phyloP scores from a whole-genome alignment of 2,329 filamentous ascomycete species.

The Botrytis squamosa region DNA sequence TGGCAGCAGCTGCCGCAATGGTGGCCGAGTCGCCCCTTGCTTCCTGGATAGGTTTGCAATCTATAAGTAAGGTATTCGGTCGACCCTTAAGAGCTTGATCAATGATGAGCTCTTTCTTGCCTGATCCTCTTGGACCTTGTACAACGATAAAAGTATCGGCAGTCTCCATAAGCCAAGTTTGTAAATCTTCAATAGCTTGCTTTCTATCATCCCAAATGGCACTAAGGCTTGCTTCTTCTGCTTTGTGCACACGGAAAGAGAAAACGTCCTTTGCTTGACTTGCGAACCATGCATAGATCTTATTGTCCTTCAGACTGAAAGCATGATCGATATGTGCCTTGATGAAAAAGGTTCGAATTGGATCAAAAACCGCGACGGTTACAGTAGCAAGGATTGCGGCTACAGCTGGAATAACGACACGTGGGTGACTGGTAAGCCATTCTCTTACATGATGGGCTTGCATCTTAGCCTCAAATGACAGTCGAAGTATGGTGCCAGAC shows the following conservation, averaged over 20 bases:
- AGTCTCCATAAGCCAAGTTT: conserved; percentile 83
- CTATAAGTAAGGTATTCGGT: conserved; percentile 77
- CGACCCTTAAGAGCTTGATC: conserved; percentile 77
- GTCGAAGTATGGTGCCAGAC: conserved; percentile 70
- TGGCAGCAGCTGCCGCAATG: conserved; percentile 74
- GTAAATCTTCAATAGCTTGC: conserved; percentile 76
- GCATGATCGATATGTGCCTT: conserved; percentile 80
- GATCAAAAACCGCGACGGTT: conserved; percentile 89
- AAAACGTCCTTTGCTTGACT: conserved; percentile 67
- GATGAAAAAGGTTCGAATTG: conserved; percentile 90
- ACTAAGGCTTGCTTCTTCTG: conserved; percentile 67
- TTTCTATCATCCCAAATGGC: conserved; percentile 63
- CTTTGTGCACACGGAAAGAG: conserved; percentile 54
- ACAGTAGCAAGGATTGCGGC: conserved; percentile 79
- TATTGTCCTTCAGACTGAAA: conserved; percentile 71
- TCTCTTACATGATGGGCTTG: conserved; percentile 80
- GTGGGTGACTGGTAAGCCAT: conserved; percentile 74
- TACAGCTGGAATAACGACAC: conserved; percentile 80
- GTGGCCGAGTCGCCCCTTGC: conserved; percentile 83
- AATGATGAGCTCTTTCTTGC: conserved; percentile 83
- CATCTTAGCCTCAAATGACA: conserved; percentile 79
- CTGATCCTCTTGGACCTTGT: conserved; percentile 86
- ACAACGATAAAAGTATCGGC: conserved; percentile 91
- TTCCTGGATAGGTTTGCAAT: conserved; percentile 92
- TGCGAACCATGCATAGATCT: conserved; percentile 77